Base-by-base conservation (phyloP, 176 grass and related monocot genomes). In the Carex myosuroides region DNA sequence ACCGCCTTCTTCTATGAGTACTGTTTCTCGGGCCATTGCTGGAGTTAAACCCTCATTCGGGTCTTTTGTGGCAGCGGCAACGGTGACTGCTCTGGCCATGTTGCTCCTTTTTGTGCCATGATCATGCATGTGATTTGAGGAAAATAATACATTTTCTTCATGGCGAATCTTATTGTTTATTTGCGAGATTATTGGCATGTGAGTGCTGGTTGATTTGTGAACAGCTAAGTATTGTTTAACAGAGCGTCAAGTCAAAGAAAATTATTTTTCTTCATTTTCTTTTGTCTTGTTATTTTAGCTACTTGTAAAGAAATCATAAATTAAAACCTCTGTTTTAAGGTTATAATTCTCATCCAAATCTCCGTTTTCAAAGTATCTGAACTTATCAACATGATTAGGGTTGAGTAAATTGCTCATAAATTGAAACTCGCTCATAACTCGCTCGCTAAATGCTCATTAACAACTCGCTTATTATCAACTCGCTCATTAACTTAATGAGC, bases 71-170 rank as follows among this genome's bases (percentile, higher is more conserved):
- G 56, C 13, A 4, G 60, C 21, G n/a, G 0, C 44, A 1, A 50
- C 26, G 30, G 13, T 83, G 20, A 50, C n/a, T 52, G 80, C 39
- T 55, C 20, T 65, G 8, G 60, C 48, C 24, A 44, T 81, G 79
- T 83, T 50, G 39, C 60, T 46, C 3, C 18, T 83, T 67, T 68
- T 65, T 30, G 39, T 52, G 39, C 48, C 39, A 21, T 83, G 14
- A 48, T 82, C 8, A 66, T 58, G 21, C 42, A 44, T 82, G n/a
- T 82, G 39, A 82, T 65, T 83, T 64, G 60, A 22, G 59, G 6
- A 14, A 74, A 75, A 74, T 54, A 30, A 30, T 20, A 79, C 46
- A 18, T 41, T 44, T 61, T 63, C 5, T 63, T 81, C 33, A 81
- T 77, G 50, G 13, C 55, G 48, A 20, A 11, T 74, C 1, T 48